These are phyloP conservation scores for Venturia nashicola DNA, from an alignment of 2,329 filamentous ascomycete genomes.

Conservation along the genomic window DNA sequence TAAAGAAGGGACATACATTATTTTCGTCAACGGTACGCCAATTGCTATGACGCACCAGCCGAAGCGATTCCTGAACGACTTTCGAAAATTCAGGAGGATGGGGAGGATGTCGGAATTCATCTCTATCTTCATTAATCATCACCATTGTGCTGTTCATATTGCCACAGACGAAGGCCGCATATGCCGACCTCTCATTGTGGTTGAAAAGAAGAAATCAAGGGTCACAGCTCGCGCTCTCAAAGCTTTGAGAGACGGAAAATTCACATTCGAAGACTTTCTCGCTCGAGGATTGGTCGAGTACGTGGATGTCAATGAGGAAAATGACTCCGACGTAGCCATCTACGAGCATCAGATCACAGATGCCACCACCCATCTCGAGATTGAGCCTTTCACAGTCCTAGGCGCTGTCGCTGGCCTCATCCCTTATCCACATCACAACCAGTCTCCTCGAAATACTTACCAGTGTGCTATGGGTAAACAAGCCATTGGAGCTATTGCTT, in stretches of 20 bases:
- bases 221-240: constrained; percentile 69
- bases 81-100: constrained; percentile 75
- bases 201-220: constrained; percentile 74
- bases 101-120: constrained; percentile 93
- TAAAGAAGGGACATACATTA: constrained; percentile 68
- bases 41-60: constrained; percentile 77
- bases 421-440: constrained; percentile 97
- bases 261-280: constrained; percentile 89
- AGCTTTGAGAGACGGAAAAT: constrained; percentile 68
- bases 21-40: constrained; percentile 92
- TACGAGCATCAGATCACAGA: constrained; percentile 75
- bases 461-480: constrained; percentile 99
- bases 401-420: constrained; percentile 93
- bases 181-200: constrained; percentile 89
- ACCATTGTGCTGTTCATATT: constrained; percentile 84
- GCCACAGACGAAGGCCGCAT: constrained; percentile 96
- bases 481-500: constrained; percentile 95
- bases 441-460: constrained; percentile 96
- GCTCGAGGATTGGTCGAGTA: constrained; percentile 88
- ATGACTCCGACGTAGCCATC: constrained; percentile 85
- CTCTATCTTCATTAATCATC: constrained; percentile 89
- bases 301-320: constrained; percentile 95
- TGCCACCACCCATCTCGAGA: constrained; percentile 86
- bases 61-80: constrained; percentile 72
- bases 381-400: constrained; percentile 93